Evolutionary conservation across 345 rosid genomes (phyloP).

Genomic region (Euphorbia lathyris): DNA sequence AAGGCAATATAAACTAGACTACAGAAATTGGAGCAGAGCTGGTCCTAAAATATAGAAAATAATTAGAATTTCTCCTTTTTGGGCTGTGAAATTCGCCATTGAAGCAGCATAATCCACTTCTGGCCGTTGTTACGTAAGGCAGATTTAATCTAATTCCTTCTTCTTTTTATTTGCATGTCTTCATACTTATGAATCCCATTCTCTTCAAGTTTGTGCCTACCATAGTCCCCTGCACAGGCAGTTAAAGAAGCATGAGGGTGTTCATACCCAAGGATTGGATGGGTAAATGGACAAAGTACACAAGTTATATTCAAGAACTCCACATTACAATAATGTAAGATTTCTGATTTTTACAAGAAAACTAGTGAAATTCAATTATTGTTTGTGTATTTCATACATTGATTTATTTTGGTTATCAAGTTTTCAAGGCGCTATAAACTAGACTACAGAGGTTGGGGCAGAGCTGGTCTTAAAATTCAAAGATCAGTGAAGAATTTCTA

Average conservation of each 20-base stretch:
- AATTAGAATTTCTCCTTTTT: neutral
- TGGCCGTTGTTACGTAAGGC: conserved; percentile 69
- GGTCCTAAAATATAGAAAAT: conserved; percentile 44
- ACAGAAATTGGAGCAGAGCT: conserved; percentile 67
- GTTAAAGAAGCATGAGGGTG: conserved; percentile 66
- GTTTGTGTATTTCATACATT: neutral
- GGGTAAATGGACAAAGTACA: conserved; percentile 55
- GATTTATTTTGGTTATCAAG: conserved; percentile 27
- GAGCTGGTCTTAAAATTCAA: conserved; percentile 68
- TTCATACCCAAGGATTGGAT: conserved; percentile 65
- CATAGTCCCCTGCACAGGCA: conserved; percentile 78
- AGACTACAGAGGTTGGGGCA: conserved; percentile 71
- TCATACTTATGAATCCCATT: neutral
- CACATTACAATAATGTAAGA: conserved; percentile 68
- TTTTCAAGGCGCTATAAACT: conserved; percentile 64
- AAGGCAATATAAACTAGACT: conserved; percentile 72
- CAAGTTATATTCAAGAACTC: conserved; percentile 56
- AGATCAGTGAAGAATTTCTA: conserved; percentile 90
- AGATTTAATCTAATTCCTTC: conserved; percentile 5
- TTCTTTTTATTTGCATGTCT: neutral
- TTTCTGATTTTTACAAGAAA: neutral
- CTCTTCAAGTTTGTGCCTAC: conserved; percentile 69
- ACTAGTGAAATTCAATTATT: neutral
- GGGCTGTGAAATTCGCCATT: too few relatives aligned
- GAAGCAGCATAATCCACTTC: conserved; percentile 54